A percentile compares a stretch with the other conserved stretches of the same genome.
Conservation (phyloP, 345 rosid species). For the Melaleuca alternifolia region DNA sequence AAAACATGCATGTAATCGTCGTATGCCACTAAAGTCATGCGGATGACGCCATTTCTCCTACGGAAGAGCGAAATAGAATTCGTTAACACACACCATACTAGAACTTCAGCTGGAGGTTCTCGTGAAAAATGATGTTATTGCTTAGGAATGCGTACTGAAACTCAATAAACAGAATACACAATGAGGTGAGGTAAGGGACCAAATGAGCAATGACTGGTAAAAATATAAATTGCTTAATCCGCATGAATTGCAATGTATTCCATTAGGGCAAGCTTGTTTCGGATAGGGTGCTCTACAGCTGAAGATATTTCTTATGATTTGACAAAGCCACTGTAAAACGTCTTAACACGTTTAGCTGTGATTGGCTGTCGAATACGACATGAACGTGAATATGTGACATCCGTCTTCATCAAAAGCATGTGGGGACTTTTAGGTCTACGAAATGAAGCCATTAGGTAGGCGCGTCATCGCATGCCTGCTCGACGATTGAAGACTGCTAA, state of each 20-base stretch:
- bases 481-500: neutral
- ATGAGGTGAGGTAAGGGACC: neutral
- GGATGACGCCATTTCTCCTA: neutral
- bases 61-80: neutral
- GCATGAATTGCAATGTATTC: neutral
- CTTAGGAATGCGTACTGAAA: neutral
- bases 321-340: neutral
- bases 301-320: neutral
- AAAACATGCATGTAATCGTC: neutral
- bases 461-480: neutral
- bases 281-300: neutral
- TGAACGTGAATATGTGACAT: neutral
- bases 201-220: neutral
- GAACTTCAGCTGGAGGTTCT: neutral
- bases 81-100: neutral
- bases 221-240: neutral
- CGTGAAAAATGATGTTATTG: neutral
- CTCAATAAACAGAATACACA: neutral
- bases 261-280: neutral
- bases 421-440: neutral
- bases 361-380: neutral
- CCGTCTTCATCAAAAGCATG: neutral
- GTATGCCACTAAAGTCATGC: neutral
- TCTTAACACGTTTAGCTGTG: neutral
- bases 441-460: neutral